These are phyloP conservation scores for Trifolium fragiferum DNA, from an alignment of 306 rosid species.

Conservation along the genomic window DNA sequence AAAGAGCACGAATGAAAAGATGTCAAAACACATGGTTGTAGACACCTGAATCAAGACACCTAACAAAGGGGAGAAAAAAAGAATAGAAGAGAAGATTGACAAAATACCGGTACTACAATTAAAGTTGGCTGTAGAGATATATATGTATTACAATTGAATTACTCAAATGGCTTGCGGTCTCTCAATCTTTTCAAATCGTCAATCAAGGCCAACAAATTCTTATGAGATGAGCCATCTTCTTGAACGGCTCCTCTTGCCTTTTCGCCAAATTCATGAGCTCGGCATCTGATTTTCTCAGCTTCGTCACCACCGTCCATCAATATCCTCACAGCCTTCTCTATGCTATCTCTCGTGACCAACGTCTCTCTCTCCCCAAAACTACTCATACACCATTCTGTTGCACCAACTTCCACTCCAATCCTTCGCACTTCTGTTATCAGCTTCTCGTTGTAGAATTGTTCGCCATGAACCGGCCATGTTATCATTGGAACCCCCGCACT, in stretches of 20 bases:
- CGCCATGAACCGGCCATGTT: slow-evolving; percentile 37
- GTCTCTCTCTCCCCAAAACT: neutral
- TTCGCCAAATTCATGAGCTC: neutral
- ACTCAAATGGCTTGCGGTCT: neutral
- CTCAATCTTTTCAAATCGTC: slow-evolving; percentile 35
- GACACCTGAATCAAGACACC: too few species aligned
- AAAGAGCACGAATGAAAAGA: too few species aligned
- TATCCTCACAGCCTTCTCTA: slow-evolving; percentile 45
- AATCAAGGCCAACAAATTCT: slow-evolving; percentile 11
- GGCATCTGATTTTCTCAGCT: slow-evolving; percentile 31
- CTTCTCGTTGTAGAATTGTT: slow-evolving; percentile 43
- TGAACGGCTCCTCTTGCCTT: slow-evolving; percentile 38
- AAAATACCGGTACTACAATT: too few species aligned
- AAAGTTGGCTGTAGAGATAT: too few species aligned
- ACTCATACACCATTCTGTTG: slow-evolving; percentile 33
- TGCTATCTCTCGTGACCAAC: slow-evolving; percentile 8
- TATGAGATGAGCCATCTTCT: slow-evolving; percentile 39
- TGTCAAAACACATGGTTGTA: too few species aligned
- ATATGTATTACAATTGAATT: neutral
- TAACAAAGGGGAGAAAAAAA: too few species aligned
- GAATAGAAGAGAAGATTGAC: too few species aligned
- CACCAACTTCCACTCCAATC: slow-evolving; percentile 51
- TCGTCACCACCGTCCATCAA: slow-evolving; percentile 48
- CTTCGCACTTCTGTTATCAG: slow-evolving; percentile 36
- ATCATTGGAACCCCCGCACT: slow-evolving; percentile 39